phyloP scores from a whole-genome alignment of 2,329 filamentous ascomycete species.

The Claviceps pazoutovae region DNA sequence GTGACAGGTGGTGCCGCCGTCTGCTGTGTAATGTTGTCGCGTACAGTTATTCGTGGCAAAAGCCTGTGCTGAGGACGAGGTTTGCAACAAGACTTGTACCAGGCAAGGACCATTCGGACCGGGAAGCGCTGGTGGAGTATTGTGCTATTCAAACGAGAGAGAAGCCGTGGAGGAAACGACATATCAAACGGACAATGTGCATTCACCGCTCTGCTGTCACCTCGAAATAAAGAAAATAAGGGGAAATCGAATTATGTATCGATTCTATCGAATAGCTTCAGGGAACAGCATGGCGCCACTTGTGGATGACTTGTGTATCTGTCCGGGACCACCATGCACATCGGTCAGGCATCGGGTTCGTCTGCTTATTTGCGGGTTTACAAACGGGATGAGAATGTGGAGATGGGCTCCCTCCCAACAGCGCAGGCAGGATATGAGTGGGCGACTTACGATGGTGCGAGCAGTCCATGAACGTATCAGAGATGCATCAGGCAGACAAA shows the following conservation, averaged over 20 bases:
- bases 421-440: not conserved
- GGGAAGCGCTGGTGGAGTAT: not conserved
- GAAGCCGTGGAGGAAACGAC: not conserved
- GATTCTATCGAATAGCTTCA: not conserved
- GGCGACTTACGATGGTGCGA: not conserved
- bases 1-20: not conserved
- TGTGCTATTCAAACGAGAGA: not conserved
- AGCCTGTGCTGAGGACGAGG: not conserved
- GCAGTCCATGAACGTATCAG: not conserved
- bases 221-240: no score
- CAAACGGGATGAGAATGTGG: not conserved
- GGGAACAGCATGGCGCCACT: constrained; percentile 2
- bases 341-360: not conserved
- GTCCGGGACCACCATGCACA: not conserved
- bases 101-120: not conserved
- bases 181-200: constrained; percentile 2
- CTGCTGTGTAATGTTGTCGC: not conserved
- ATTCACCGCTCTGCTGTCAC: not conserved
- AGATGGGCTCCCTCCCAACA: not conserved
- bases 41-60: not conserved
- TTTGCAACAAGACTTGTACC: not conserved
- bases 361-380: not conserved
- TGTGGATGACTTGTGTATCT: not conserved
- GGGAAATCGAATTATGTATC: not conserved
- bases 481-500: not conserved